Evolutionary conservation across 371 early-diverging fungal species (phyloP).

Genomic region (Racocetra persica): DNA sequence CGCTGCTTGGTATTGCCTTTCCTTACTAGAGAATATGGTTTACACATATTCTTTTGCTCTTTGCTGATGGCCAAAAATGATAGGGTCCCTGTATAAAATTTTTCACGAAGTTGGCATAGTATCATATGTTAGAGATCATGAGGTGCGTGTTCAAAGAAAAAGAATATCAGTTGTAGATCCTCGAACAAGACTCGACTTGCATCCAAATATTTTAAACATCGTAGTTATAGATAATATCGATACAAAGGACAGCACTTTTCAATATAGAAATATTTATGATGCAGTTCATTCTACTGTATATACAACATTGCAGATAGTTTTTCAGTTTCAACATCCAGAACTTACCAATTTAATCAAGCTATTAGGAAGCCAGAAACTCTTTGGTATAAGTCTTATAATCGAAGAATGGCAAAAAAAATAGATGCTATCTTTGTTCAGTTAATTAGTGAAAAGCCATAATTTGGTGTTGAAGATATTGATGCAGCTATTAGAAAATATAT

Average conservation of each 20-base stretch:
- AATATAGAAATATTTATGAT: slow-evolving; percentile 25
- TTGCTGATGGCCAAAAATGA: neutral
- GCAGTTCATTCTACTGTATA: neutral
- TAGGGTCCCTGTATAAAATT: neutral
- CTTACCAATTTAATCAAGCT: neutral
- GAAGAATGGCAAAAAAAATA: no score
- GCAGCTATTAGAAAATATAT: no score
- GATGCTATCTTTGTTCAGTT: no score
- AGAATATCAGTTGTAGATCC: neutral
- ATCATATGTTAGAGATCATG: neutral
- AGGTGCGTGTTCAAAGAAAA: neutral
- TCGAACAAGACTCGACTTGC: neutral
- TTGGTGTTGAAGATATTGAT: no score
- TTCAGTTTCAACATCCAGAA: neutral
- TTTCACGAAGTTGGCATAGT: neutral
- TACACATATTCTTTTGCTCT: neutral
- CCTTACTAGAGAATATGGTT: neutral
- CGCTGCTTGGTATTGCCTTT: neutral
- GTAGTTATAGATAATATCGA: slow-evolving; percentile 26
- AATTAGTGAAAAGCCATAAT: neutral
- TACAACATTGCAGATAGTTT: slow-evolving; percentile 9
- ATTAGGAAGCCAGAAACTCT: no score
- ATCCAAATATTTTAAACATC: neutral
- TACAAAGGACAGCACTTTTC: slow-evolving; percentile 2
- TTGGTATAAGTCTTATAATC: no score